Conservation (phyloP, 202 grass and related monocot species). For the Setaria viridis region DNA sequence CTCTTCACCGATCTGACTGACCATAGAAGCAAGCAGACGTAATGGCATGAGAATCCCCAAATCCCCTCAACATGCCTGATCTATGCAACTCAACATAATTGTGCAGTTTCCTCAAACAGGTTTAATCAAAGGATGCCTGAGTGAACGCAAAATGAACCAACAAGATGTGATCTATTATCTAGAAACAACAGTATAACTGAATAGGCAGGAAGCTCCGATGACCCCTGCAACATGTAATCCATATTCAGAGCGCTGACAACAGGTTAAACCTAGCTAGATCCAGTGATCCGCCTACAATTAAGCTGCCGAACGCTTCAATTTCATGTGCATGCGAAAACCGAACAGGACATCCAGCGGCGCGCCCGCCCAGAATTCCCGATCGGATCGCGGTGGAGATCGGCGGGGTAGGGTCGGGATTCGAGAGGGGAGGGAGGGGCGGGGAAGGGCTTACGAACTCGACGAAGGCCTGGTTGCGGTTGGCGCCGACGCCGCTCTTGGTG, state of each 20-base stretch:
- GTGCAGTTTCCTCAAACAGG: background rate
- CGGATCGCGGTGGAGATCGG: conserved; percentile 31
- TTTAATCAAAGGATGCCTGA: too few species aligned
- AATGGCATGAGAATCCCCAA: background rate
- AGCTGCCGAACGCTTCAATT: background rate
- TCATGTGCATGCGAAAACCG: background rate
- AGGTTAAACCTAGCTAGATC: conserved; percentile 34
- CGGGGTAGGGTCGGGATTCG: background rate
- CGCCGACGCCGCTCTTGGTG: conserved; percentile 83
- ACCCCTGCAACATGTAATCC: conserved; percentile 11
- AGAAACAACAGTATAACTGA: background rate
- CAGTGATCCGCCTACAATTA: background rate
- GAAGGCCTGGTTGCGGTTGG: conserved; percentile 95
- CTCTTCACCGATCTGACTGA: background rate
- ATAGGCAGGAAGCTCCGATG: background rate
- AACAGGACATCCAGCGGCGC: background rate
- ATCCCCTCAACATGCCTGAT: conserved; percentile 6
- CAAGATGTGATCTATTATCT: background rate
- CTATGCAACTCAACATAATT: background rate
- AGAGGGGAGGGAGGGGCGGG: background rate
- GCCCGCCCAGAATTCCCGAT: conserved; percentile 13
- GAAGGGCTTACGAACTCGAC: conserved; percentile 75
- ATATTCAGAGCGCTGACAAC: conserved; percentile 14
- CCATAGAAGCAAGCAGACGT: background rate
- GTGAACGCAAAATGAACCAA: too few species aligned